Conservation (phyloP, 331 rosid genomes). For the Telfairia occidentalis region DNA sequence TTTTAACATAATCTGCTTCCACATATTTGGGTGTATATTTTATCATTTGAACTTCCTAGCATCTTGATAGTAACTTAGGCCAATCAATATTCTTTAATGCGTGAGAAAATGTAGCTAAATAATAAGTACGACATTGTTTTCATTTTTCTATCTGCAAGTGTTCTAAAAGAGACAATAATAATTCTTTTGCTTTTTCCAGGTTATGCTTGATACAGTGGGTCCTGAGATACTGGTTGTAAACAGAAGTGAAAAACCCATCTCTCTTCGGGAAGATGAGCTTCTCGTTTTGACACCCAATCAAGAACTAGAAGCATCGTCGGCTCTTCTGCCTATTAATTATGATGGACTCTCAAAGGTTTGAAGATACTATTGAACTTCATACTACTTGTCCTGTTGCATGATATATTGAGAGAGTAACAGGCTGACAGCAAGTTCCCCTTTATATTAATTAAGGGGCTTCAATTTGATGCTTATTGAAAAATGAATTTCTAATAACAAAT, state of each 20-base stretch:
- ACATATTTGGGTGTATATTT: neutral
- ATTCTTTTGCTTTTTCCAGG: slow-evolving; percentile 30
- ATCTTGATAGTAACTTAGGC: neutral
- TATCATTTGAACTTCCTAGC: neutral
- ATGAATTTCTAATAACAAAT: neutral
- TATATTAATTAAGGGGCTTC: neutral
- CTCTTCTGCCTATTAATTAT: slow-evolving; percentile 70
- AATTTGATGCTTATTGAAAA: neutral
- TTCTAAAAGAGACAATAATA: neutral
- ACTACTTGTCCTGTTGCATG: neutral
- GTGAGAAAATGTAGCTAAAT: neutral
- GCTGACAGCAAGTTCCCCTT: slow-evolving; percentile 1
- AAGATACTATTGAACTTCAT: neutral
- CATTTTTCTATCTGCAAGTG: neutral
- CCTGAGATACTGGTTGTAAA: slow-evolving; percentile 91
- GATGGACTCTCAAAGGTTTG: slow-evolving; percentile 70
- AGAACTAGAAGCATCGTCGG: slow-evolving; percentile 59
- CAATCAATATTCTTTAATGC: neutral
- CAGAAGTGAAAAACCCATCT: slow-evolving; percentile 49
- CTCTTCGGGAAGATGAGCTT: slow-evolving; percentile 45
- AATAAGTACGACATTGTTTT: neutral
- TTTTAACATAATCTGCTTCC: neutral
- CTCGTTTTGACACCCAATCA: slow-evolving; percentile 66
- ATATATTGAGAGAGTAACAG: neutral
- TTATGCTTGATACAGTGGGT: slow-evolving; percentile 92